Percentiles rank a stretch among this genome's conserved stretches.
phyloP scores from a whole-genome alignment of 2,329 filamentous ascomycete species.

The Arachnomyces sp. region DNA sequence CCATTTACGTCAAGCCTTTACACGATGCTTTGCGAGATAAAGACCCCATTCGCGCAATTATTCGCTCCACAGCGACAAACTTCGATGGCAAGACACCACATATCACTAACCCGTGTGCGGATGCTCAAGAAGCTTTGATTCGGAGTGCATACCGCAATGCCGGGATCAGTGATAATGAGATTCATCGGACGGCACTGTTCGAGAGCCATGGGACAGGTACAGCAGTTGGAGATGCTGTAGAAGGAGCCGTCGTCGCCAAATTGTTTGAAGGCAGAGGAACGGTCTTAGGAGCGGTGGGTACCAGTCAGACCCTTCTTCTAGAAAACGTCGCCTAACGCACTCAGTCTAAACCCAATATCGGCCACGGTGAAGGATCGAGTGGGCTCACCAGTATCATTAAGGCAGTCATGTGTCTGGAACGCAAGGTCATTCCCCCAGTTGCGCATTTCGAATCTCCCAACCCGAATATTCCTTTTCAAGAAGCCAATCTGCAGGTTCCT shows the following conservation, averaged over 20 bases:
- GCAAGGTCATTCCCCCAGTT: constrained; percentile 18
- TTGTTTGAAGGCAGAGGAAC: not conserved
- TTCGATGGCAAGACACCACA: constrained; percentile 41
- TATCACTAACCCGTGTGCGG: constrained; percentile 37
- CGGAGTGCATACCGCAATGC: constrained; percentile 23
- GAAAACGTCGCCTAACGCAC: not conserved
- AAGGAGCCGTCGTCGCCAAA: not conserved
- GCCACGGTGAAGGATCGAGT: constrained; percentile 11
- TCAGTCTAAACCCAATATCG: constrained; percentile 12
- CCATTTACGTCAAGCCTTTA: constrained; percentile 37
- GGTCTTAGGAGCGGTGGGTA: too few relatives aligned
- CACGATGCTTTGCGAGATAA: constrained; percentile 34
- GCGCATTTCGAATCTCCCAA: constrained; percentile 17
- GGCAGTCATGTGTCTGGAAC: constrained; percentile 15
- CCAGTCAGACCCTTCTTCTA: too few relatives aligned
- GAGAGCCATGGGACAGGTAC: not conserved
- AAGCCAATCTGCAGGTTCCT: not conserved
- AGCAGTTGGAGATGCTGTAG: not conserved
- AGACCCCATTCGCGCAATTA: constrained; percentile 38
- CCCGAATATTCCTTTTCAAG: constrained; percentile 4
- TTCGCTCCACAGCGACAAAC: constrained; percentile 35
- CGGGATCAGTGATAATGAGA: constrained; percentile 10
- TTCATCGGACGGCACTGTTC: not conserved
- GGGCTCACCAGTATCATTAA: constrained; percentile 13
- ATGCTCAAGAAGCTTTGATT: constrained; percentile 29